These are phyloP conservation scores for Climacium dendroides DNA, from an alignment of 225 moss, liverwort and hornwort genomes.

Conservation along the genomic window DNA sequence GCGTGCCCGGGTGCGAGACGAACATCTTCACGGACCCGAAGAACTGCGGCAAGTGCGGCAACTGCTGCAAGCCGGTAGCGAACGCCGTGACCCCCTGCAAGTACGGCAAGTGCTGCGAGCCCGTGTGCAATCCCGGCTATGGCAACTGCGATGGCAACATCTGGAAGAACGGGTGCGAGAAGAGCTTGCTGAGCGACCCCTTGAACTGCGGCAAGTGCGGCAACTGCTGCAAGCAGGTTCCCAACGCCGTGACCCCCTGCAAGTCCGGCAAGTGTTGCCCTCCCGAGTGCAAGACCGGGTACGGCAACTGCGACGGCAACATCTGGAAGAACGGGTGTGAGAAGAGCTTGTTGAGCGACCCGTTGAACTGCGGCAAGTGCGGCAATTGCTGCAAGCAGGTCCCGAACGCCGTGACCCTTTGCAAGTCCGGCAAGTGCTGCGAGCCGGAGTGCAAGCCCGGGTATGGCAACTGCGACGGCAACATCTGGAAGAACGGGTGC, in stretches of 20 bases:
- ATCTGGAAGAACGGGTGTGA: background rate
- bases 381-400: too few relatives aligned
- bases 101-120: background rate
- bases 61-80: background rate
- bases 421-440: too few relatives aligned
- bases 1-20: background rate
- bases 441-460: too few relatives aligned
- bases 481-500: too few relatives aligned
- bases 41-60: background rate
- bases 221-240: background rate
- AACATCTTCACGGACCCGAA: background rate
- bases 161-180: background rate
- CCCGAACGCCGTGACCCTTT: too few relatives aligned
- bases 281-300: background rate
- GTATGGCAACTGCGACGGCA: too few relatives aligned
- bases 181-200: background rate
- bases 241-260: background rate
- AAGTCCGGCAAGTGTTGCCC: background rate
- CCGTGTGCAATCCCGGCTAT: background rate
- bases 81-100: background rate
- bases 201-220: background rate
- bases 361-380: too few relatives aligned
- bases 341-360: background rate
- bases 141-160: background rate
- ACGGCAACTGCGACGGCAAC: background rate